phyloP scores from a whole-genome alignment of 225 moss, liverwort and hornwort species.

The Physcomitrium patens region DNA sequence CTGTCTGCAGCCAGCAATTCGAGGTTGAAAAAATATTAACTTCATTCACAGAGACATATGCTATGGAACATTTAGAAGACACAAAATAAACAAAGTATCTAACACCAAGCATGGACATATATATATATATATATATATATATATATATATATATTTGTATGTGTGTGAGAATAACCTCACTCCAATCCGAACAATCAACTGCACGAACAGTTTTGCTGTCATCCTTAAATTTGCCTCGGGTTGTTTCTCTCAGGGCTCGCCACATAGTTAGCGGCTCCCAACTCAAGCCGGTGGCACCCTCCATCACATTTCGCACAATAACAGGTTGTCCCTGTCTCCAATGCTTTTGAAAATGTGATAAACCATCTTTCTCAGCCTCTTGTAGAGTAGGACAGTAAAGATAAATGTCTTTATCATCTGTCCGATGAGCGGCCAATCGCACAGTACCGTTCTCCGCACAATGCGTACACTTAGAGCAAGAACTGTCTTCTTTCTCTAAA shows the following conservation, averaged over 20 bases:
- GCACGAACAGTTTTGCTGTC: constrained; percentile 61
- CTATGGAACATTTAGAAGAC: neutral
- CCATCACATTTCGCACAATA: constrained; percentile 61
- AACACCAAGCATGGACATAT: no score
- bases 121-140: neutral
- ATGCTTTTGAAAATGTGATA: constrained; percentile 67
- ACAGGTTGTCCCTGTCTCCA: constrained; percentile 72
- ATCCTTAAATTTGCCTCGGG: constrained; percentile 48
- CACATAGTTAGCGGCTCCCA: constrained; percentile 81
- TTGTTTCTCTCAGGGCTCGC: constrained; percentile 69
- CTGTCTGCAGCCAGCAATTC: constrained; percentile 39
- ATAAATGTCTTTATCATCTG: constrained; percentile 40
- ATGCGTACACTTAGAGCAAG: constrained; percentile 38
- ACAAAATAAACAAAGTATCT: neutral
- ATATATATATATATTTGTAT: no score
- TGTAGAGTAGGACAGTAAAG: constrained; percentile 52
- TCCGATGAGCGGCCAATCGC: constrained; percentile 50
- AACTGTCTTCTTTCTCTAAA: constrained; percentile 20
- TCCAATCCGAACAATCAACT: constrained; percentile 62
- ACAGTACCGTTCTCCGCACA: constrained; percentile 10
- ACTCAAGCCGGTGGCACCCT: constrained; percentile 60
- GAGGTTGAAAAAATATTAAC: neutral
- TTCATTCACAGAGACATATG: neutral
- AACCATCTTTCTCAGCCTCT: constrained; percentile 44
- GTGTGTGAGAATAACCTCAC: constrained; percentile 38